Conservation (phyloP, 129 eudicot genomes). For the Escallonia rubra region DNA sequence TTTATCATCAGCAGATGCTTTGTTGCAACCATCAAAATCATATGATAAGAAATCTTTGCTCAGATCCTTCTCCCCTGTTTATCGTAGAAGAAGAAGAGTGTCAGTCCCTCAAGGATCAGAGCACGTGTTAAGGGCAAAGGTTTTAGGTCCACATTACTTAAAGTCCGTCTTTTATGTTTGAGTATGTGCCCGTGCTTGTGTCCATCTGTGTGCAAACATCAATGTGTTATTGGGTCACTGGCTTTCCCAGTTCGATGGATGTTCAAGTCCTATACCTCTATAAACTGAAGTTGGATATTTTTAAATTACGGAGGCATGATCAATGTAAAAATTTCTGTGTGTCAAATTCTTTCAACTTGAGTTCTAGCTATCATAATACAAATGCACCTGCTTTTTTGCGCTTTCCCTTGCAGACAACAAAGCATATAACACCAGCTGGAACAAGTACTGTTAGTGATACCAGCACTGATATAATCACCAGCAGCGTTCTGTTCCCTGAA, state of each 20-base stretch:
- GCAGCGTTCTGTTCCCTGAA: constrained; percentile 10
- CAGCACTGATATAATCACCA: constrained; percentile 11
- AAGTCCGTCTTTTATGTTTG: not conserved
- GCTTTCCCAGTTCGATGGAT: too few species aligned
- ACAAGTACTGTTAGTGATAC: constrained; percentile 14
- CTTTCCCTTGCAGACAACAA: not conserved
- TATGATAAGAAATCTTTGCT: constrained; percentile 11
- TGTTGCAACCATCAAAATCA: constrained; percentile 6
- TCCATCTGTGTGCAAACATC: too few species aligned
- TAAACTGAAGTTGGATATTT: too few species aligned
- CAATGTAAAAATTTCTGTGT: too few species aligned
- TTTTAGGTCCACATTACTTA: not conserved
- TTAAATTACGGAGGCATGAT: too few species aligned
- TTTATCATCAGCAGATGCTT: not conserved
- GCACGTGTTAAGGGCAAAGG: too few species aligned
- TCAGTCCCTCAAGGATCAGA: not conserved
- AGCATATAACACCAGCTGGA: constrained; percentile 10
- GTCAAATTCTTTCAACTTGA: too few species aligned
- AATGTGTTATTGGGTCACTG: too few species aligned
- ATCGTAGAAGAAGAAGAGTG: not conserved
- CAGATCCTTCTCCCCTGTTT: constrained; percentile 10
- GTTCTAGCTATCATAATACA: too few species aligned
- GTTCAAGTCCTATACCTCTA: too few species aligned
- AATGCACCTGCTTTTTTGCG: constrained; percentile 5
- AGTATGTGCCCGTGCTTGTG: too few species aligned